Conservation (phyloP, 768 basidiomycete species). For the Suillus brevipes region DNA sequence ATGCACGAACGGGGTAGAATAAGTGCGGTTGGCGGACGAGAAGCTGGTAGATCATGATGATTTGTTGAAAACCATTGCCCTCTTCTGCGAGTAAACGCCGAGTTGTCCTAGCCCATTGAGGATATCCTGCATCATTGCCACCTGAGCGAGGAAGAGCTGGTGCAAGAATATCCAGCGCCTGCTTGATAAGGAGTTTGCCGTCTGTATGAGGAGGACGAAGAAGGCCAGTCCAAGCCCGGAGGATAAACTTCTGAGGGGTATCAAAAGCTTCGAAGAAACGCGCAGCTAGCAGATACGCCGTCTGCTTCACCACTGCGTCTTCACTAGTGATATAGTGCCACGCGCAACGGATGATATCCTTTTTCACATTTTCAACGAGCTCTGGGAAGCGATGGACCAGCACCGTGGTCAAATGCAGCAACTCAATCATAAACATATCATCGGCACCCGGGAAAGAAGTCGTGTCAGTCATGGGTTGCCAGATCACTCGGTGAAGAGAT, state of each 20-base stretch:
- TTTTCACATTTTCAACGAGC: conserved; percentile 80
- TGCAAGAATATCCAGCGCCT: conserved; percentile 85
- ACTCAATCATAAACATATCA: conserved; percentile 88
- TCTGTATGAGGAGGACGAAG: conserved; percentile 82
- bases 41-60: conserved; percentile 85
- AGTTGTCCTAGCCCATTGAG: conserved; percentile 84
- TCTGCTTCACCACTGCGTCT: conserved; percentile 90
- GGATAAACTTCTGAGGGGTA: conserved; percentile 86
- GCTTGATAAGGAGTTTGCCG: conserved; percentile 70
- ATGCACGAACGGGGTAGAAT: conserved; percentile 89
- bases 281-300: conserved; percentile 86
- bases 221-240: conserved; percentile 88
- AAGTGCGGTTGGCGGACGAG: conserved; percentile 88
- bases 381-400: conserved; percentile 82
- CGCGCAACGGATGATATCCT: conserved; percentile 90
- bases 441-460: conserved; percentile 58
- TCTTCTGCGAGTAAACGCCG: conserved; percentile 88
- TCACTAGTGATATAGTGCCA: conserved; percentile 87
- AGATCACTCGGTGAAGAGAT: conserved; percentile 71
- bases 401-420: conserved; percentile 85
- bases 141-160: conserved; percentile 73
- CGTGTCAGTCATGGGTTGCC: conserved; percentile 72
- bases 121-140: conserved; percentile 57
- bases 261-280: conserved; percentile 90
- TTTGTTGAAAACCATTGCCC: conserved; percentile 64